These are phyloP conservation scores for Jackrogersella minutella DNA, from an alignment of 495 filamentous ascomycete species.

Conservation along the genomic window DNA sequence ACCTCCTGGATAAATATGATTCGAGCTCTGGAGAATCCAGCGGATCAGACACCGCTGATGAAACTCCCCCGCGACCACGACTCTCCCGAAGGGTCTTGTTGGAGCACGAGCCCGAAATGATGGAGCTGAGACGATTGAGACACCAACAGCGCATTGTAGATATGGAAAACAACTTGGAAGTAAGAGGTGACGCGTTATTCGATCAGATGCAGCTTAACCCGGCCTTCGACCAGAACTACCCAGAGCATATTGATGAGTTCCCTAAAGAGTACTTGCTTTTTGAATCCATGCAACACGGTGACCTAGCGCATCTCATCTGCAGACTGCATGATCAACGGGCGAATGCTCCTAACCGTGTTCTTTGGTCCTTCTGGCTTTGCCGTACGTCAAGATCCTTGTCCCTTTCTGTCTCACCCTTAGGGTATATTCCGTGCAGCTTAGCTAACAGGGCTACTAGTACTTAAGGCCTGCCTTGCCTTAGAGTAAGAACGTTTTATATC, in stretches of 20 bases:
- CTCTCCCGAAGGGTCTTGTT: neutral
- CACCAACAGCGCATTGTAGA: too few relatives aligned
- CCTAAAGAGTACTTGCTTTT: conserved; percentile 17
- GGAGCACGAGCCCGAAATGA: neutral
- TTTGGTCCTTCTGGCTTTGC: conserved; percentile 40
- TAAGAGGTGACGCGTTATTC: neutral
- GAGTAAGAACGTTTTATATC: conserved; percentile 7
- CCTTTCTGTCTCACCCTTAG: too few relatives aligned
- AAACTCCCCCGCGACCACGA: neutral
- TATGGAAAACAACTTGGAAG: neutral
- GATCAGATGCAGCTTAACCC: too few relatives aligned
- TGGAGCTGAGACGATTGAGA: too few relatives aligned
- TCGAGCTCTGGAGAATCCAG: neutral
- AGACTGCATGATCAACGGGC: neutral
- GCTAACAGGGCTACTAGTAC: conserved; percentile 25
- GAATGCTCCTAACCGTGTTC: conserved; percentile 29
- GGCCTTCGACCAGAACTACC: too few relatives aligned
- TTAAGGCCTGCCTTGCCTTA: conserved; percentile 23
- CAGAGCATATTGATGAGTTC: too few relatives aligned
- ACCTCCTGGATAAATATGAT: neutral
- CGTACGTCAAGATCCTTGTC: conserved; percentile 4
- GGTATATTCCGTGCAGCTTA: neutral
- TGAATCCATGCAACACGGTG: conserved; percentile 20
- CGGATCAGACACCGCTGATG: neutral
- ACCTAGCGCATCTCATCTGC: conserved; percentile 14